Conservation (phyloP, 2,329 filamentous ascomycete species). For the Fusarium falciforme region DNA sequence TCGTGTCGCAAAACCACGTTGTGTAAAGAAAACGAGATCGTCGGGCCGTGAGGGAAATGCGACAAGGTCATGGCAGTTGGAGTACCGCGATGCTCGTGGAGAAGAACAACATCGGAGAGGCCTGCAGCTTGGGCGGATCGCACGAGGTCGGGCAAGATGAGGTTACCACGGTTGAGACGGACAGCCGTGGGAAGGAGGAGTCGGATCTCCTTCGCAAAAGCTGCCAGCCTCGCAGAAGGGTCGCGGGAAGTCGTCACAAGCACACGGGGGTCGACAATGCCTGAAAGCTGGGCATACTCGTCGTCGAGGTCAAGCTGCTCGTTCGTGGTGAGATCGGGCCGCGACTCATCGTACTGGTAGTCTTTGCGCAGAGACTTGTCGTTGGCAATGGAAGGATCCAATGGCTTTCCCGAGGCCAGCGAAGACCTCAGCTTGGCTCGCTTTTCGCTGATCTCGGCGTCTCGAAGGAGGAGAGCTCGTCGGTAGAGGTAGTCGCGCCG, state of each 20-base stretch:
- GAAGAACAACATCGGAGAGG: constrained; percentile 84
- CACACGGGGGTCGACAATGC: constrained; percentile 88
- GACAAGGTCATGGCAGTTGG: constrained; percentile 90
- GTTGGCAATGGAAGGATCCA: constrained; percentile 85
- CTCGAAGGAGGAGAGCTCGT: constrained; percentile 84
- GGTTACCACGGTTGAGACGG: constrained; percentile 89
- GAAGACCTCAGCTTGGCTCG: constrained; percentile 87
- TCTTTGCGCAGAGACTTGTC: constrained; percentile 87
- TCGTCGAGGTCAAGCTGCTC: constrained; percentile 83
- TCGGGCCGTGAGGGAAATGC: constrained; percentile 90
- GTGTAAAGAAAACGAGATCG: constrained; percentile 82
- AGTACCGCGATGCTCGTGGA: constrained; percentile 93
- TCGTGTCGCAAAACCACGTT: constrained; percentile 94
- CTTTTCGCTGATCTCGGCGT: constrained; percentile 94
- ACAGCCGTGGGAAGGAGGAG: constrained; percentile 87
- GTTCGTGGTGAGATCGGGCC: constrained; percentile 72
- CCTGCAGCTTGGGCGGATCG: constrained; percentile 82
- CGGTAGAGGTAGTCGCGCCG: constrained; percentile 79
- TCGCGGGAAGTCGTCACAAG: constrained; percentile 92
- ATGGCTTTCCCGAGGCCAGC: constrained; percentile 87
- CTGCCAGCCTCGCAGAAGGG: constrained; percentile 84
- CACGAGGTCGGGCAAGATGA: constrained; percentile 87
- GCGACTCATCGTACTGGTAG: constrained; percentile 92
- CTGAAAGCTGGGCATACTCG: constrained; percentile 91
- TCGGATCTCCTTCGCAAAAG: constrained; percentile 93